A percentile compares a stretch with the other conserved stretches of the same genome.
Evolutionary conservation across 1,284 basidiomycete species (phyloP).

Genomic region (Cutaneotrichosporon sp.): DNA sequence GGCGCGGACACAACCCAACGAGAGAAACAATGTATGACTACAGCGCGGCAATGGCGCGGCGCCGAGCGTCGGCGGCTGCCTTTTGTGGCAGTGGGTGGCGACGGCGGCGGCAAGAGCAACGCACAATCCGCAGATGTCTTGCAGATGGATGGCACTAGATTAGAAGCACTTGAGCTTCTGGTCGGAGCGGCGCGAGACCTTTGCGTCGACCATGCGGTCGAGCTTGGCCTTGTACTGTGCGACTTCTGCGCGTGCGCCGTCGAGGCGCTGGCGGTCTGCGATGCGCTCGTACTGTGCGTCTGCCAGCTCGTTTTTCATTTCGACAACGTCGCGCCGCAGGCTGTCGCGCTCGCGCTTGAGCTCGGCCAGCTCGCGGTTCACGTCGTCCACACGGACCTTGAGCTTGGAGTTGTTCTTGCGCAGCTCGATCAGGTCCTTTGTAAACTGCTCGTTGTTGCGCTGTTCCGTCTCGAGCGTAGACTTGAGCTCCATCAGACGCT

Average conservation of each 20-base stretch:
- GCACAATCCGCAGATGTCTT: not conserved
- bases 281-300: slow-evolving; percentile 34
- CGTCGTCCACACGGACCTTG: slow-evolving; percentile 31
- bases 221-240: slow-evolving; percentile 33
- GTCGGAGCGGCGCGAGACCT: slow-evolving; percentile 36
- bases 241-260: slow-evolving; percentile 35
- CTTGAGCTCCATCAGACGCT: slow-evolving; percentile 13
- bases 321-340: slow-evolving; percentile 20
- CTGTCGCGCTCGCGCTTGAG: slow-evolving; percentile 33
- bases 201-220: slow-evolving; percentile 39
- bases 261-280: slow-evolving; percentile 33
- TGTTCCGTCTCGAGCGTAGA: slow-evolving; percentile 11
- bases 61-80: not conserved
- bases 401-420: slow-evolving; percentile 34
- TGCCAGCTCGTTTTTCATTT: slow-evolving; percentile 23
- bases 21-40: slow-evolving; percentile 13
- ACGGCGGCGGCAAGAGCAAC: not conserved
- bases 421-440: slow-evolving; percentile 23
- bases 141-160: not conserved
- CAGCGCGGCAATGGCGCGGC: slow-evolving; percentile 6
- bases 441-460: slow-evolving; percentile 19
- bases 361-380: slow-evolving; percentile 23
- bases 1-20: not conserved
- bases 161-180: slow-evolving; percentile 37
- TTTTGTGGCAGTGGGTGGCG: too few species aligned